Conservation (phyloP, 176 grass and related monocot genomes). For the Microstegium vimineum region DNA sequence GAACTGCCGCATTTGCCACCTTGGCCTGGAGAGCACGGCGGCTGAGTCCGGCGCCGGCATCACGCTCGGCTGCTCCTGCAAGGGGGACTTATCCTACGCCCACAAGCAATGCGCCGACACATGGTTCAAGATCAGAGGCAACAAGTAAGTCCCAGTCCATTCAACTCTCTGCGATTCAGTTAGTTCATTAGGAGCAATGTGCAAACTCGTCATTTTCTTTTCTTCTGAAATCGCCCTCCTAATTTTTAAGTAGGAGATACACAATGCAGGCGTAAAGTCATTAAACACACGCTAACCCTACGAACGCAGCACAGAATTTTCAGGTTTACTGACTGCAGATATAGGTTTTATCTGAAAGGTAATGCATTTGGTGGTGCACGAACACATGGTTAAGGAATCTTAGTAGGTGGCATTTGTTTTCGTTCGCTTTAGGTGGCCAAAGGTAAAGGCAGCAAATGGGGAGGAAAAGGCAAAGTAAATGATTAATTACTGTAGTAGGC, state of each 20-base stretch:
- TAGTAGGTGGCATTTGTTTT: conserved; percentile 16
- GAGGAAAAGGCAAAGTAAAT: conserved; percentile 32
- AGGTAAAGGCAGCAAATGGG: conserved; percentile 21
- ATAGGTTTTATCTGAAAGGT: conserved; percentile 33
- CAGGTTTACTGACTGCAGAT: conserved; percentile 12
- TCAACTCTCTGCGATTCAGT: not conserved
- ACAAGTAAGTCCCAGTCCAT: conserved; percentile 53
- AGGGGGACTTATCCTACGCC: conserved; percentile 79
- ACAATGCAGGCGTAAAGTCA: not conserved
- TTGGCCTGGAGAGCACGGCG: conserved; percentile 60
- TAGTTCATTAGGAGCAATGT: not conserved
- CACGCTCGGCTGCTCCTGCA: conserved; percentile 92
- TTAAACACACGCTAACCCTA: not conserved
- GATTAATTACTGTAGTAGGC: conserved; percentile 36
- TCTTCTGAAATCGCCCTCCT: not conserved
- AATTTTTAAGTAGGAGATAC: not conserved
- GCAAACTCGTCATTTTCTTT: not conserved
- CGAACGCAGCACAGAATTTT: not conserved
- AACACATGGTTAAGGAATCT: conserved; percentile 55
- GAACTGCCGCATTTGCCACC: conserved; percentile 97
- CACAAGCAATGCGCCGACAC: conserved; percentile 94
- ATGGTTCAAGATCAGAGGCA: conserved; percentile 95
- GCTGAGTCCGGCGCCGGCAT: conserved; percentile 60
- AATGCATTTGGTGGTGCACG: conserved; percentile 22
- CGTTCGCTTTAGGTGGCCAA: conserved; percentile 19